A percentile compares a stretch with the other conserved stretches of the same genome.
Evolutionary conservation across 2,329 filamentous ascomycete genomes (phyloP).

Genomic region (Lizonia empirigonia): DNA sequence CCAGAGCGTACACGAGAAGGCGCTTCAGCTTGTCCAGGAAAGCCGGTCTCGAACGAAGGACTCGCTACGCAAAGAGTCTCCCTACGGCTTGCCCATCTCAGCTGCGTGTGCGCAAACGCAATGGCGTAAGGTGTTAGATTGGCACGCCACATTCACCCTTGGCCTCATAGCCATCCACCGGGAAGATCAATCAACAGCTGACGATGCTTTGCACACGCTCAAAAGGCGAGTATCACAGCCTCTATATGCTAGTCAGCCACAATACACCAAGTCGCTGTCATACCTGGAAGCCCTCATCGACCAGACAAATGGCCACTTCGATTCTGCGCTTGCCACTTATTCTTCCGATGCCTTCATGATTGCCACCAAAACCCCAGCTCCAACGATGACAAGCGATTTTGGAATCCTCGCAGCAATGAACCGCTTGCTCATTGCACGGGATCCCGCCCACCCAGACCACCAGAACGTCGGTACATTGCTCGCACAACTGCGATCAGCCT

Average conservation of each 20-base stretch:
- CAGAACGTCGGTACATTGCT: constrained; percentile 64
- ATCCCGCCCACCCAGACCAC: constrained; percentile 52
- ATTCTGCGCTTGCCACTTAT: constrained; percentile 71
- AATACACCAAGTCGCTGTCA: constrained; percentile 61
- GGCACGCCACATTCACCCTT: constrained; percentile 73
- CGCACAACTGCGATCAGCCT: constrained; percentile 69
- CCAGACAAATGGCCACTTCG: constrained; percentile 76
- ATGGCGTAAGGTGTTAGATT: constrained; percentile 70
- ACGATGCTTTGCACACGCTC: constrained; percentile 29
- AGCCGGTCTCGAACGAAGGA: constrained; percentile 59
- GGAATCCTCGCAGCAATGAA: constrained; percentile 57
- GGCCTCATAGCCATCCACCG: constrained; percentile 72
- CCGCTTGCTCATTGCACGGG: constrained; percentile 54
- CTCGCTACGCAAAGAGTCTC: constrained; percentile 26
- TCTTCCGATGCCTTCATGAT: constrained; percentile 65
- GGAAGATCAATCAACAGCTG: constrained; percentile 67
- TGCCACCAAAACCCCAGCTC: constrained; percentile 30
- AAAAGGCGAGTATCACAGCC: constrained; percentile 45
- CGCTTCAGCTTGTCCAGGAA: constrained; percentile 62
- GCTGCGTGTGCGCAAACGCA: constrained; percentile 52
- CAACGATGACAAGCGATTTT: constrained; percentile 48
- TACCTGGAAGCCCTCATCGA: constrained; percentile 78
- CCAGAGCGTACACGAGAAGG: constrained; percentile 60
- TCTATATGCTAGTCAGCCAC: constrained; percentile 49
- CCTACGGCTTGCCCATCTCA: constrained; percentile 30